These are phyloP conservation scores for Phytopythium sindhum DNA, from an alignment of 352 stramenopile species.

Conservation along the genomic window DNA sequence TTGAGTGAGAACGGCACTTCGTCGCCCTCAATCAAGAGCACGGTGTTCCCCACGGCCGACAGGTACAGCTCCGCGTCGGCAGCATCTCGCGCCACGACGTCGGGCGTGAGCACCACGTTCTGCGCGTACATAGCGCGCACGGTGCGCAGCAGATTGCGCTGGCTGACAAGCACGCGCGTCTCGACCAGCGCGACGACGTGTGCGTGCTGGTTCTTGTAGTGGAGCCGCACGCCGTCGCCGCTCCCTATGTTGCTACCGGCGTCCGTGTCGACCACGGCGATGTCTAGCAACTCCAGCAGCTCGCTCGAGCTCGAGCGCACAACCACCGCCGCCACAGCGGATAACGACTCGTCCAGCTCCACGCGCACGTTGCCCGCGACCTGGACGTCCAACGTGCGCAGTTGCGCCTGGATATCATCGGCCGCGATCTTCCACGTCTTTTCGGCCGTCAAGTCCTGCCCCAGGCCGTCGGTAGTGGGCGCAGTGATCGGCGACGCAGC, in stretches of 20 bases:
- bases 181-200: constrained; percentile 1
- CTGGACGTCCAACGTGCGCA: constrained; percentile 3
- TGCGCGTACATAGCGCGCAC: constrained; percentile 1
- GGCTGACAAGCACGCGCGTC: neutral
- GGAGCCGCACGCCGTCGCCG: constrained; percentile 1
- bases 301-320: constrained; percentile 4
- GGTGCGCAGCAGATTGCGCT: neutral
- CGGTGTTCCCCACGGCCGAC: neutral
- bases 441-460: neutral
- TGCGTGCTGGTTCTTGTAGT: constrained; percentile 4
- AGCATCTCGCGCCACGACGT: neutral
- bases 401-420: neutral
- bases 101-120: neutral
- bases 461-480: neutral
- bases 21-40: constrained; percentile 1
- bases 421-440: neutral
- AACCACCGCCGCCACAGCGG: neutral
- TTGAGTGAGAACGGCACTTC: neutral
- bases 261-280: neutral
- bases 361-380: constrained; percentile 5
- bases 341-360: constrained; percentile 5
- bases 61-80: neutral
- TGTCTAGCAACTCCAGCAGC: constrained; percentile 3
- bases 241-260: neutral
- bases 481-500: neutral